Evolutionary conservation across 768 basidiomycete species (phyloP).

Genomic region (Naganishia onofrii): DNA sequence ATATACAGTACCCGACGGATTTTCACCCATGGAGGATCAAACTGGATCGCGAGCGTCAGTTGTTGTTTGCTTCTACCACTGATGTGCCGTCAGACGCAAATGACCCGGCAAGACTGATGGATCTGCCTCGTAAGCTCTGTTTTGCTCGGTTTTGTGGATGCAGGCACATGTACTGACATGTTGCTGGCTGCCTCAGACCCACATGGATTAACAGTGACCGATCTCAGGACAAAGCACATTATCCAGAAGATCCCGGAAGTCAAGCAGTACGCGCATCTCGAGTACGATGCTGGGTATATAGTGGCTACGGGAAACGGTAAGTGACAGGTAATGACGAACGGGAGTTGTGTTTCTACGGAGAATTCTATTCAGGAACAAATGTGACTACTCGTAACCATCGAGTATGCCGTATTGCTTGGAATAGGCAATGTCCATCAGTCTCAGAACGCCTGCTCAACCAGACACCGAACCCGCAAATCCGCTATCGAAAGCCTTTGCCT

Average conservation of each 20-base stretch:
- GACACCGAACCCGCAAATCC: no score
- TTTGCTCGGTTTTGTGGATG: neutral
- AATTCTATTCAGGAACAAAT: no score
- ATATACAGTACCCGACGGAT: neutral
- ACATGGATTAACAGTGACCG: neutral
- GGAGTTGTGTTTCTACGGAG: no score
- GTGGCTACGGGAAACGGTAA: constrained; percentile 3
- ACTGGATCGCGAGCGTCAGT: constrained; percentile 2
- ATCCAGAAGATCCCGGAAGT: constrained; percentile 16
- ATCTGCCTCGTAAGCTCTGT: neutral
- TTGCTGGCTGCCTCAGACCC: neutral
- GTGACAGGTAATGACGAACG: neutral
- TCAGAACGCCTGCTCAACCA: no score
- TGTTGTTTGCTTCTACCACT: constrained; percentile 13
- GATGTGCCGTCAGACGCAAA: neutral
- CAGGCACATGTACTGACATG: neutral
- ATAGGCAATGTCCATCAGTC: no score
- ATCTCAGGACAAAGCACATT: neutral
- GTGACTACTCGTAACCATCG: no score
- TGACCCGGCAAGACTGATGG: neutral
- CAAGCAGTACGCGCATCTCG: constrained; percentile 18
- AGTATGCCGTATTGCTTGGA: no score
- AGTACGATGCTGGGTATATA: constrained; percentile 22
- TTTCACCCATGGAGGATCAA: constrained; percentile 26
- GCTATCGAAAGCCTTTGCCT: no score